phyloP scores from a whole-genome alignment of 208 protist species.

The Strigomonas culicis region DNA sequence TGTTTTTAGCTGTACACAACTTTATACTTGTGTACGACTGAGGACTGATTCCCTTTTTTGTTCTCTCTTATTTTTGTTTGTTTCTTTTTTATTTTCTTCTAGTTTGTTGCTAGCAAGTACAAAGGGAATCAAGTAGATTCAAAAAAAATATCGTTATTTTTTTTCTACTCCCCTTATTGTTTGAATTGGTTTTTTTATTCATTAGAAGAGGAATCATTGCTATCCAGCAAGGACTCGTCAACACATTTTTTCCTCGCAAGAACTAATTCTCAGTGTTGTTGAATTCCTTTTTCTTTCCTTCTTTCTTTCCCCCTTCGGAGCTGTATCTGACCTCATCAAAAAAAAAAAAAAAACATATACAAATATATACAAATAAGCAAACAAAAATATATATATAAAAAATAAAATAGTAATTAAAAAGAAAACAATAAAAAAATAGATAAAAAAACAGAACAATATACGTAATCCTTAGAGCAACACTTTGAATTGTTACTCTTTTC shows the following conservation, averaged over 20 bases:
- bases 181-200: slow-evolving; percentile 5
- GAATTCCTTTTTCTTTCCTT: slow-evolving; percentile 12
- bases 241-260: neutral
- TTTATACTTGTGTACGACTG: neutral
- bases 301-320: slow-evolving; percentile 9
- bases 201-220: too few relatives aligned
- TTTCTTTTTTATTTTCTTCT: slow-evolving; percentile 15
- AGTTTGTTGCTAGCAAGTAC: slow-evolving; percentile 2
- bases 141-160: slow-evolving; percentile 11
- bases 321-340: neutral
- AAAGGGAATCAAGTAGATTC: slow-evolving; percentile 1
- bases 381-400: slow-evolving; percentile 9
- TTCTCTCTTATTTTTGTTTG: slow-evolving; percentile 8
- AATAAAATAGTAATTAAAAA: neutral
- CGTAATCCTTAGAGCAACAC: neutral
- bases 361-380: neutral
- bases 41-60: slow-evolving; percentile 3
- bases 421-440: slow-evolving; percentile 17
- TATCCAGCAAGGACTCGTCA: too few relatives aligned
- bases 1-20: slow-evolving; percentile 10
- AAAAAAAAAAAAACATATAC: slow-evolving; percentile 4
- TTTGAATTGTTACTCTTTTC: neutral
- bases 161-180: slow-evolving; percentile 4
- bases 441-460: slow-evolving; percentile 13
- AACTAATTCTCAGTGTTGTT: neutral